Evolutionary conservation across 139 green algal species (phyloP).

Genomic region (Picochlorum sp.): DNA sequence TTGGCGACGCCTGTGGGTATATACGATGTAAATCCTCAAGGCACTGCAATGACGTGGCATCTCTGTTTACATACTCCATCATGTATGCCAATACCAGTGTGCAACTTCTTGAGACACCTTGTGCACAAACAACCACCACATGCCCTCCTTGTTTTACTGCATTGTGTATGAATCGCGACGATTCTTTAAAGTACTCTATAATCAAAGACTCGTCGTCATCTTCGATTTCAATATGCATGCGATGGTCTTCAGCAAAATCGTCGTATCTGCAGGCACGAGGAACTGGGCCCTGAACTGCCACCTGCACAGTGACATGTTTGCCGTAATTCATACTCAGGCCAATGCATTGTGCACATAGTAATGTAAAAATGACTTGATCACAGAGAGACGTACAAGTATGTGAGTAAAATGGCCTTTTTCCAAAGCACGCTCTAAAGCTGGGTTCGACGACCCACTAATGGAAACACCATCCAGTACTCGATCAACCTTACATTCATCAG

Average conservation of each 20-base stretch:
- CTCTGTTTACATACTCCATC: not conserved
- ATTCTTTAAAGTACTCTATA: constrained; percentile 15
- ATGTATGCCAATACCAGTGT: constrained; percentile 41
- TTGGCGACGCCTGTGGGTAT: constrained; percentile 38
- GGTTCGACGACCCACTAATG: no score
- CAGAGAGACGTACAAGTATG: no score
- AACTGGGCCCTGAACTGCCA: not conserved
- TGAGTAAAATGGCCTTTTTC: no score
- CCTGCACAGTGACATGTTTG: not conserved
- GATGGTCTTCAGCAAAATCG: not conserved
- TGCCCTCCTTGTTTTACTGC: constrained; percentile 3
- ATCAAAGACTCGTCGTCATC: constrained; percentile 35
- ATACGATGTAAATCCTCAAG: constrained; percentile 18
- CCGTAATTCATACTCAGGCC: no score
- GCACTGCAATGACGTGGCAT: not conserved
- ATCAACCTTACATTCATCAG: no score
- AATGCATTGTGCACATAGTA: no score
- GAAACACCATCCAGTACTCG: no score
- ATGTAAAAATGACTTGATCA: no score
- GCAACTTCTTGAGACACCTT: constrained; percentile 31
- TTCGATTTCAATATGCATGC: constrained; percentile 12
- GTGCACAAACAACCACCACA: constrained; percentile 36
- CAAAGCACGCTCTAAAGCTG: no score
- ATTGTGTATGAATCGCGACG: constrained; percentile 17
- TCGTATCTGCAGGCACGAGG: not conserved